Percentiles rank a stretch among this genome's conserved stretches.
Conservation (phyloP, 2,329 filamentous ascomycete species). For the Ascosphaera pollenicola region DNA sequence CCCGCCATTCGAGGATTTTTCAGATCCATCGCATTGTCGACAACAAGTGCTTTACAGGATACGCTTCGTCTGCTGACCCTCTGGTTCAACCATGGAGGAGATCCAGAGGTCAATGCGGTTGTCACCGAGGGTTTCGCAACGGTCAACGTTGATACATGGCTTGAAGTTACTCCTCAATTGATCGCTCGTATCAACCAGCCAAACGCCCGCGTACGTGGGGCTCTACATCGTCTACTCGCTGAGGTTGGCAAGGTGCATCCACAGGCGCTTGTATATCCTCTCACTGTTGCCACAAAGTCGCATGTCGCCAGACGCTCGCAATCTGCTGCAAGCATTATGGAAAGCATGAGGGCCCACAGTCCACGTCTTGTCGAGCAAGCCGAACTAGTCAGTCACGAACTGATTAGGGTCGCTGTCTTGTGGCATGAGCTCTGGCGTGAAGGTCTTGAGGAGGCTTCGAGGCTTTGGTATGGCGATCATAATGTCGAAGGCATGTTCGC, state of each 20-base stretch:
- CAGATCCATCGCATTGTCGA: slow-evolving; percentile 81
- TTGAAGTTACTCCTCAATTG: slow-evolving; percentile 92
- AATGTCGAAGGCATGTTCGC: slow-evolving; percentile 97
- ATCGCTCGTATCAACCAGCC: slow-evolving; percentile 96
- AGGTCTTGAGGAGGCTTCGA: slow-evolving; percentile 84
- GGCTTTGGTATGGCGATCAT: slow-evolving; percentile 90
- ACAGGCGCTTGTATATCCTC: slow-evolving; percentile 85
- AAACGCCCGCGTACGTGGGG: slow-evolving; percentile 65
- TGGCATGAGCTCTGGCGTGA: slow-evolving; percentile 99
- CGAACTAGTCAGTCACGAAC: slow-evolving; percentile 81
- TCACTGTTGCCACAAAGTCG: slow-evolving; percentile 97
- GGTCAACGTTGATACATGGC: slow-evolving; percentile 93
- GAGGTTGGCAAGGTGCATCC: slow-evolving; percentile 90
- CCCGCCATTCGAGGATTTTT: slow-evolving; percentile 93
- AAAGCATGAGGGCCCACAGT: slow-evolving; percentile 91
- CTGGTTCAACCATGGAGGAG: slow-evolving; percentile 88
- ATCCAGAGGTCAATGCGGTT: slow-evolving; percentile 65
- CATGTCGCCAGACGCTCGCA: slow-evolving; percentile 64
- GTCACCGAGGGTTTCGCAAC: slow-evolving; percentile 79
- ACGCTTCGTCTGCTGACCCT: slow-evolving; percentile 78
- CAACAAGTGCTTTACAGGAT: slow-evolving; percentile 83
- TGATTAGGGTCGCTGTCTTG: slow-evolving; percentile 87
- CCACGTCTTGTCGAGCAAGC: slow-evolving; percentile 84
- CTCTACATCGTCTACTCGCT: slow-evolving; percentile 76
- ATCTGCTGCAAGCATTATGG: slow-evolving; percentile 86